Conservation (phyloP, 2,329 filamentous ascomycete genomes). For the Cercospora sp. region DNA sequence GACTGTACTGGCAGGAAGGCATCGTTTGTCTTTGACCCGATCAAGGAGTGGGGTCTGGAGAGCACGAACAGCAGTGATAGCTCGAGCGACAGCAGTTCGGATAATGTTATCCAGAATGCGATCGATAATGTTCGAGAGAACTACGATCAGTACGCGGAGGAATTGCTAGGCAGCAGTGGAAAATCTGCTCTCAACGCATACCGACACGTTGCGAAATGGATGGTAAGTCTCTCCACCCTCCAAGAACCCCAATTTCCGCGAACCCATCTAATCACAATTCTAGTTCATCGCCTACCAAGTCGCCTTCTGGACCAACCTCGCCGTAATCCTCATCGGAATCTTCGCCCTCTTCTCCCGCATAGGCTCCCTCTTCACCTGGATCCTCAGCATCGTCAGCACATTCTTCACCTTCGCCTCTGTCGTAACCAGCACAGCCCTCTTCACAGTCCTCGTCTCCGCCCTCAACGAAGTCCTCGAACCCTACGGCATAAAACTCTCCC, state of each 20-base stretch:
- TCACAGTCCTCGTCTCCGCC: constrained; percentile 66
- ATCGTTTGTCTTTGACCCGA: constrained; percentile 73
- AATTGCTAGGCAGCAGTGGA: constrained; percentile 65
- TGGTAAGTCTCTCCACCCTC: too few species aligned
- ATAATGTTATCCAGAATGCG: constrained; percentile 38
- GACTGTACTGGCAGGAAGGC: constrained; percentile 71
- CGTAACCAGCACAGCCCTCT: constrained; percentile 72
- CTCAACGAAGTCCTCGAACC: constrained; percentile 66
- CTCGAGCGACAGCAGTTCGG: constrained; percentile 20
- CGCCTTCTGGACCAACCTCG: constrained; percentile 66
- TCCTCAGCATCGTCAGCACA: constrained; percentile 63
- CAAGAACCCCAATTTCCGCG: too few species aligned
- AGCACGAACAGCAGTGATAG: constrained; percentile 44
- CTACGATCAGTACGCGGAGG: constrained; percentile 31
- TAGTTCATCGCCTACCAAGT: constrained; percentile 59
- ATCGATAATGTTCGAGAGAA: constrained; percentile 57
- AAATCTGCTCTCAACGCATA: constrained; percentile 71
- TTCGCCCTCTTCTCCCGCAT: constrained; percentile 80
- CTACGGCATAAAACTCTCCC: constrained; percentile 67
- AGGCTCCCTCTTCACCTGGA: constrained; percentile 78
- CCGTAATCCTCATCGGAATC: constrained; percentile 75
- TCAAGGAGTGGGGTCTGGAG: constrained; percentile 67
- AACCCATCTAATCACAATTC: too few species aligned
- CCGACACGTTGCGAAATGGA: constrained; percentile 67
- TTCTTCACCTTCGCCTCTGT: constrained; percentile 66